Base-by-base conservation (phyloP, 495 filamentous ascomycete genomes). In the Lentithecium fluviatile region DNA sequence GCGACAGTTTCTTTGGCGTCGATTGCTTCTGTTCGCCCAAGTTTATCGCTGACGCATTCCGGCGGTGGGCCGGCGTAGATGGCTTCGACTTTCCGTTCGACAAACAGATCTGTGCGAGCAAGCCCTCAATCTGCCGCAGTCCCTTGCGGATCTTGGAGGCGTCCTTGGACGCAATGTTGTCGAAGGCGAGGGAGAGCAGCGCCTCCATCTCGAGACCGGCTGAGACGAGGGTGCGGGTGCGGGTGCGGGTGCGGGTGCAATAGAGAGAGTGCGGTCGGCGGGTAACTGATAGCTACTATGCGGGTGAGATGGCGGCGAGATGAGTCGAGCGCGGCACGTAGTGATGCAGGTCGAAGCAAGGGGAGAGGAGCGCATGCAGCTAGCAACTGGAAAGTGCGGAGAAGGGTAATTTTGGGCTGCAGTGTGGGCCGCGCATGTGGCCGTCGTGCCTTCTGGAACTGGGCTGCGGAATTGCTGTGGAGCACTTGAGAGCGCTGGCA, bases 61-160 rank as follows among this genome's bases (percentile, higher is more conserved):
- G 70, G 54, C 68, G 74, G 71, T 75, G 60, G 70, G 64, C 69
- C 46, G 21, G 73, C 68, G 23, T 74, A 69, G 64, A 62, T 48
- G 67, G 57, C 36, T 61, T 64, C 24, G 52, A 60, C 63, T 77
- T 77, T 42, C 80, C 67, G 48, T 82, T 80, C 10, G 86, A 87
- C 5, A 98, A 83, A 75, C 94, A 97, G 73, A 98, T 94, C 74
- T 96, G 92, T 5, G 94, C 94, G 25, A 98, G 85, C 29, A 98
- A 83, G 17, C 94, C 94, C 75, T 98, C 94, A 48, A 97, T 89
- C 75, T 96, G 93, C 55, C 91, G 89, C 54, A 98, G 79, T 29
- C 94, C 94, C 77, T 97, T 97, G 46, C 89, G 84, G 68, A 97
- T 88, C 76, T 95, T 94, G 71, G 80, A 76, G 43, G 83, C 83